These are phyloP conservation scores for Polyplosphaeria fusca DNA, from an alignment of 495 filamentous ascomycete genomes.

Conservation along the genomic window DNA sequence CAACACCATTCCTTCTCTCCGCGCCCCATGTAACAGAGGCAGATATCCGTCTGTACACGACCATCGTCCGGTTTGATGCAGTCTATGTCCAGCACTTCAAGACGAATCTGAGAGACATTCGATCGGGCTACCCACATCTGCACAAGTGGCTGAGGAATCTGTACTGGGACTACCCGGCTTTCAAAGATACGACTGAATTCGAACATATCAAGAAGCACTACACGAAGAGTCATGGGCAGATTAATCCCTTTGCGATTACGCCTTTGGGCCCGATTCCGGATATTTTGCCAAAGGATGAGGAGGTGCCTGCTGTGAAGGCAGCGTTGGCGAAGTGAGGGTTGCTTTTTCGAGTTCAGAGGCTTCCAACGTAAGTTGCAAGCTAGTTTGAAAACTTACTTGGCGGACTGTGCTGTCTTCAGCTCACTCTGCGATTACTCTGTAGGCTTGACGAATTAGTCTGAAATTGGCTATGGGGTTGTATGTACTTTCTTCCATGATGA, in stretches of 20 bases:
- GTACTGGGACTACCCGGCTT: constrained; percentile 66
- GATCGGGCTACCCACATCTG: constrained; percentile 67
- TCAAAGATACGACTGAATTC: constrained; percentile 62
- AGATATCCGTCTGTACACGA: constrained; percentile 79
- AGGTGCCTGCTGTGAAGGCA: constrained; percentile 55
- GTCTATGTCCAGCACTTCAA: constrained; percentile 96
- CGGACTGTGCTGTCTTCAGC: no score
- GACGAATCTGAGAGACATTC: constrained; percentile 80
- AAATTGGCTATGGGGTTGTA: no score
- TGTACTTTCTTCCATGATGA: no score
- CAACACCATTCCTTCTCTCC: constrained; percentile 67
- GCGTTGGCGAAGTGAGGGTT: constrained; percentile 25
- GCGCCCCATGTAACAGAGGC: constrained; percentile 66
- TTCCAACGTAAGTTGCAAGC: no score
- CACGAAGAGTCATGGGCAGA: constrained; percentile 67
- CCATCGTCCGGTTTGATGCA: constrained; percentile 78
- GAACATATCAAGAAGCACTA: constrained; percentile 73
- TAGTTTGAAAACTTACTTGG: no score
- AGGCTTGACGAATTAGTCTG: no score
- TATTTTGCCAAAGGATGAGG: constrained; percentile 59
- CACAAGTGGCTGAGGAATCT: constrained; percentile 64
- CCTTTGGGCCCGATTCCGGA: constrained; percentile 63
- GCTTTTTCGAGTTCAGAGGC: no score
- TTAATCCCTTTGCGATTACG: constrained; percentile 60
- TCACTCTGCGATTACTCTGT: no score